These are phyloP conservation scores for Articulospora tetracladia DNA, from an alignment of 495 filamentous ascomycete genomes.

Conservation along the genomic window DNA sequence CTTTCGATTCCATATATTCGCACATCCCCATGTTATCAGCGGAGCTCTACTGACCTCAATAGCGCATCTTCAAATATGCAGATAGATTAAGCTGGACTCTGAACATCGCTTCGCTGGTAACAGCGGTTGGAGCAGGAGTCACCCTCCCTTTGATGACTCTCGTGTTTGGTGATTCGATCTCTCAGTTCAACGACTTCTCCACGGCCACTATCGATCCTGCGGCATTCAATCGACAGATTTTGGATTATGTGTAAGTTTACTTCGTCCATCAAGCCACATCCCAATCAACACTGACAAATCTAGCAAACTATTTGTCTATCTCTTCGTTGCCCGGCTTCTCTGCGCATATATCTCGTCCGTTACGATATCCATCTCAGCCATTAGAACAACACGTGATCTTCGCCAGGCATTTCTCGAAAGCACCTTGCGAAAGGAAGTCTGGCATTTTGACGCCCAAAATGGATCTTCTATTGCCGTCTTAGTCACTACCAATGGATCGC, in stretches of 20 bases:
- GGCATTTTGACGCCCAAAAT: neutral
- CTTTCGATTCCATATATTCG: no score
- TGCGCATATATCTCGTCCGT: neutral
- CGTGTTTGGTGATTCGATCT: constrained; percentile 1
- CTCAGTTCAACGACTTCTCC: constrained; percentile 2
- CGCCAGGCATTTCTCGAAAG: neutral
- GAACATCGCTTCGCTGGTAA: neutral
- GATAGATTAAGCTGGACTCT: neutral
- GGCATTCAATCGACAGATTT: neutral
- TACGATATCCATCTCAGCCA: neutral
- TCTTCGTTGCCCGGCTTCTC: neutral
- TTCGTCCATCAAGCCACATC: neutral
- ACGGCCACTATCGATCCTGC: neutral
- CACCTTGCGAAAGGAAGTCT: neutral
- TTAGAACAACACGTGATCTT: constrained; percentile 1
- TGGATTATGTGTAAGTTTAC: neutral
- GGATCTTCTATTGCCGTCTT: neutral
- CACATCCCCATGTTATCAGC: no score
- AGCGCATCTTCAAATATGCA: neutral
- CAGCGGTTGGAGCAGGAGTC: neutral
- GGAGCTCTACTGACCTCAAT: neutral
- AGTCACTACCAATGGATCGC: neutral
- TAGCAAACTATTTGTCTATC: neutral
- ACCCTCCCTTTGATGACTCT: constrained; percentile 3
- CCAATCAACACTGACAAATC: neutral